Conservation (phyloP, 2,329 filamentous ascomycete genomes). For the Aureobasidium sp. region DNA sequence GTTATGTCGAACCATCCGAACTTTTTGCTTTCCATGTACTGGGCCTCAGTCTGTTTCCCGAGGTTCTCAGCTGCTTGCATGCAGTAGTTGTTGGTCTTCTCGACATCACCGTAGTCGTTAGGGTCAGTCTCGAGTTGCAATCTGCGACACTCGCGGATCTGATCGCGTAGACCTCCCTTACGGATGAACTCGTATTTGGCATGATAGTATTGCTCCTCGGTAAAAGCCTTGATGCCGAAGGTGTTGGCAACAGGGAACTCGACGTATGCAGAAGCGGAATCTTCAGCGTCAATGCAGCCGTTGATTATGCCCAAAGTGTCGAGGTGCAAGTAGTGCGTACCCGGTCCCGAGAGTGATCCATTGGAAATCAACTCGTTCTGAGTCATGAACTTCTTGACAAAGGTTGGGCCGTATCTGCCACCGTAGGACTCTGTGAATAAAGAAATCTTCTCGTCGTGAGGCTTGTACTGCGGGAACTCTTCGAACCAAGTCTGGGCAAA, state of each 20-base stretch:
- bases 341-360: constrained; percentile 33
- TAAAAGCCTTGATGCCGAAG: constrained; percentile 45
- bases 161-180: constrained; percentile 45
- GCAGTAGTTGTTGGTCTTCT: constrained; percentile 24
- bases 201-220: constrained; percentile 36
- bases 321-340: constrained; percentile 41
- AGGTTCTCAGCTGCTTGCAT: constrained; percentile 29
- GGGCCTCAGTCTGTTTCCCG: constrained; percentile 34
- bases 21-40: constrained; percentile 36
- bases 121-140: constrained; percentile 43
- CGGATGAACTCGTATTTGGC: constrained; percentile 37
- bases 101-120: constrained; percentile 35
- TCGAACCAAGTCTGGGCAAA: constrained; percentile 47
- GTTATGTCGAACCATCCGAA: constrained; percentile 51
- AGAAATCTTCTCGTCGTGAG: constrained; percentile 46
- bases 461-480: constrained; percentile 26
- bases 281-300: constrained; percentile 45
- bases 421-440: constrained; percentile 65
- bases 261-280: constrained; percentile 34
- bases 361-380: constrained; percentile 48
- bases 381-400: constrained; percentile 49
- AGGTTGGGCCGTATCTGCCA: constrained; percentile 38
- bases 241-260: constrained; percentile 47
- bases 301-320: constrained; percentile 47
- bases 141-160: constrained; percentile 43